phyloP scores from a whole-genome alignment of 805 yeast genomes.

The Yamadazyma endophytica region DNA sequence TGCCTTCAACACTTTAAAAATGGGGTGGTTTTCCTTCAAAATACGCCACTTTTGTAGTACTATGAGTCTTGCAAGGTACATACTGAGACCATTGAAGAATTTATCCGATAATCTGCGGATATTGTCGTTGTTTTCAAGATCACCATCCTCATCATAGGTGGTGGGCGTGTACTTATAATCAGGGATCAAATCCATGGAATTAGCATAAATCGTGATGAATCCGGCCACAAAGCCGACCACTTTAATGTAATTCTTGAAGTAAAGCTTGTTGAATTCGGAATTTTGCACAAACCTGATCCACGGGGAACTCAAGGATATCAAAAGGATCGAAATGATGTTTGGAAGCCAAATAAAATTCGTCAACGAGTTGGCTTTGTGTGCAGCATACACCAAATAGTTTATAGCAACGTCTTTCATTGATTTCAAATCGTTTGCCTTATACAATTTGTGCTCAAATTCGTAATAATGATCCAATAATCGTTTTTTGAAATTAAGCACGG shows the following conservation, averaged over 20 bases:
- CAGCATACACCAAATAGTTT: conserved; percentile 16
- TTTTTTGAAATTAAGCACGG: conserved; percentile 15
- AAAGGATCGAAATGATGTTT: conserved; percentile 30
- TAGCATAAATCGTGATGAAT: conserved; percentile 20
- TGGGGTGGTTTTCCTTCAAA: conserved; percentile 34
- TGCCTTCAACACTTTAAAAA: conserved; percentile 20
- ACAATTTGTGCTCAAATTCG: conserved; percentile 15
- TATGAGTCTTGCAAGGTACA: conserved; percentile 30
- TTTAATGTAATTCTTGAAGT: conserved; percentile 32
- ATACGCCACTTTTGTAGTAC: conserved; percentile 41
- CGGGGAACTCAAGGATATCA: conserved; percentile 32
- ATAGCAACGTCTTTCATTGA: conserved; percentile 9
- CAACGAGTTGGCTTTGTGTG: conserved; percentile 24
- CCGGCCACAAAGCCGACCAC: conserved; percentile 31
- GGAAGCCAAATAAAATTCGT: conserved; percentile 34
- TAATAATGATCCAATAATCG: conserved; percentile 20
- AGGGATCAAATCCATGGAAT: conserved; percentile 19
- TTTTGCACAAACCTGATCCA: conserved; percentile 17
- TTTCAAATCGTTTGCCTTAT: conserved; percentile 8
- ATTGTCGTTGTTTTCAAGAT: conserved; percentile 8
- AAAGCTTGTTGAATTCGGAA: conserved; percentile 15
- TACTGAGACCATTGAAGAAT: conserved; percentile 25
- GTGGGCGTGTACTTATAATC: conserved; percentile 12
- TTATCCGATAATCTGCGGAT: conserved; percentile 20
- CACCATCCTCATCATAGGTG: conserved; percentile 8